Percentiles rank a stretch among this genome's conserved stretches.
phyloP scores from a whole-genome alignment of 2,329 filamentous ascomycete genomes.

The Eutypella sp. region DNA sequence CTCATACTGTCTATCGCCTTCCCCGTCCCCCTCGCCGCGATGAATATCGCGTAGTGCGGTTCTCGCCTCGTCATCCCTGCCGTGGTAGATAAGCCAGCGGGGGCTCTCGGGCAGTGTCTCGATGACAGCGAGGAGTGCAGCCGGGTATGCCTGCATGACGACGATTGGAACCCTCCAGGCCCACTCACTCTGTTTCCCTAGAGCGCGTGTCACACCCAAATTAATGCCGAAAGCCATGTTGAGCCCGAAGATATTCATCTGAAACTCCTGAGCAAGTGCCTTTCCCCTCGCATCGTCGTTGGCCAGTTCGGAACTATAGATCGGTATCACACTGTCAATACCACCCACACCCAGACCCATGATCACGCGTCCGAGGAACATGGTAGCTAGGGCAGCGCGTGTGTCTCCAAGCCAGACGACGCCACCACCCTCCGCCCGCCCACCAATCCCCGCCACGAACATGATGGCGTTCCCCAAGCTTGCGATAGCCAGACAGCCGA shows the following conservation, averaged over 20 bases:
- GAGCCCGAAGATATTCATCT: constrained; percentile 59
- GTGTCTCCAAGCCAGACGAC: constrained; percentile 38
- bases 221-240: constrained; percentile 59
- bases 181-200: constrained; percentile 55
- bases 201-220: constrained; percentile 43
- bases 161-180: constrained; percentile 59
- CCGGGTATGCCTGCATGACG: constrained; percentile 54
- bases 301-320: constrained; percentile 53
- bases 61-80: constrained; percentile 44
- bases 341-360: constrained; percentile 50
- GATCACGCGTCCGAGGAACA: constrained; percentile 24
- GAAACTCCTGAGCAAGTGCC: constrained; percentile 58
- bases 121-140: constrained; percentile 48
- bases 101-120: constrained; percentile 52
- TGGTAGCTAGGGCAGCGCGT: constrained; percentile 40
- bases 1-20: constrained; percentile 33
- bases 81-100: constrained; percentile 51
- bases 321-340: constrained; percentile 56
- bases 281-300: constrained; percentile 53
- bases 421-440: too few species aligned
- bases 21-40: constrained; percentile 42
- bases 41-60: constrained; percentile 43
- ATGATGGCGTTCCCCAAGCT: constrained; percentile 54
- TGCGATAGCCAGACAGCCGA: constrained; percentile 47
- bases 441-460: constrained; percentile 56